phyloP scores from a whole-genome alignment of 805 yeast species.

The Grigorovia transvaalensis region DNA sequence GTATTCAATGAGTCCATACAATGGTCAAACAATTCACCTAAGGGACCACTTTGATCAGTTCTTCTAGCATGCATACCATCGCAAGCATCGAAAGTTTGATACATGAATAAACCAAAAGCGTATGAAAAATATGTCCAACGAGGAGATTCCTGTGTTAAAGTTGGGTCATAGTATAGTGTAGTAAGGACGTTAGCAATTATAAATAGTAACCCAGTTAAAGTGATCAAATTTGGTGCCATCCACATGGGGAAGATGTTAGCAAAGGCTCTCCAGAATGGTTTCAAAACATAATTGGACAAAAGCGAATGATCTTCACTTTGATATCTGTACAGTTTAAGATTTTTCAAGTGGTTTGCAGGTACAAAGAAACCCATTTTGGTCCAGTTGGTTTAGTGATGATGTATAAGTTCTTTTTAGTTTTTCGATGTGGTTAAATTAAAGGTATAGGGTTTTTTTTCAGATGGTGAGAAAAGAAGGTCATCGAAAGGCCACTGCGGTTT shows the following conservation, averaged over 20 bases:
- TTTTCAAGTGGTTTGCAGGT: conserved; percentile 40
- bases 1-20: conserved; percentile 73
- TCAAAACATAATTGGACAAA: conserved; percentile 64
- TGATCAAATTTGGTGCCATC: conserved; percentile 91
- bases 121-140: conserved; percentile 69
- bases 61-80: conserved; percentile 94
- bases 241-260: conserved; percentile 67
- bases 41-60: conserved; percentile 91
- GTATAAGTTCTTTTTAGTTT: no score
- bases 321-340: conserved; percentile 49
- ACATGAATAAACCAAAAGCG: conserved; percentile 76
- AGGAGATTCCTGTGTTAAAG: conserved; percentile 50
- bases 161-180: conserved; percentile 67
- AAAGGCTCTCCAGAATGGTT: conserved; percentile 72
- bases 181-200: conserved; percentile 53
- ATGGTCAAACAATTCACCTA: conserved; percentile 92
- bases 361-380: conserved; percentile 54
- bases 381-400: no score
- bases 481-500: no score
- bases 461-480: no score
- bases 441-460: no score
- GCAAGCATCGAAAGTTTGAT: conserved; percentile 93
- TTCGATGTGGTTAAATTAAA: no score
- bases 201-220: conserved; percentile 68
- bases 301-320: conserved; percentile 76